These are phyloP conservation scores for Auricularia sp. DNA, from an alignment of 768 basidiomycete species.

Conservation along the genomic window DNA sequence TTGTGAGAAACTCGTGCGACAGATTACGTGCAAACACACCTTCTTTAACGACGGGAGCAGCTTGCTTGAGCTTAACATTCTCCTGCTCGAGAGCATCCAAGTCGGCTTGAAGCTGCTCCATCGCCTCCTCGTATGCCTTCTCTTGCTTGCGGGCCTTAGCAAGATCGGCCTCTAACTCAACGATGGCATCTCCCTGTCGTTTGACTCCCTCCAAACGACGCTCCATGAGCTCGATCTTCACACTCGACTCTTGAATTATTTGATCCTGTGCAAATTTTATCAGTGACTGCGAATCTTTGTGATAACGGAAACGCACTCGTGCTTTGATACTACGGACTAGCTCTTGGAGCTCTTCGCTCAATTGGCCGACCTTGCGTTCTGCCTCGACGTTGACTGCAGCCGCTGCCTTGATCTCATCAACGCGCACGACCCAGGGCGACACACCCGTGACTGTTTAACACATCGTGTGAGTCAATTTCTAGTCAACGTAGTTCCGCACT, in stretches of 20 bases:
- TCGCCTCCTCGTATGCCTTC: constrained; percentile 81
- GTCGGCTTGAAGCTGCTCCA: constrained; percentile 87
- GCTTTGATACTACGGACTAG: constrained; percentile 73
- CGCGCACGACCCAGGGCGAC: constrained; percentile 77
- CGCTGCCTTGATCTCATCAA: constrained; percentile 73
- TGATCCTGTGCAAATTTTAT: constrained; percentile 54
- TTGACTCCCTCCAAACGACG: constrained; percentile 84
- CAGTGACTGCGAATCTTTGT: background rate
- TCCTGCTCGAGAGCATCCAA: constrained; percentile 82
- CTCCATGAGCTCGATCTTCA: constrained; percentile 94
- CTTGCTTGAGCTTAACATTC: constrained; percentile 69
- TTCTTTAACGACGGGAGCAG: constrained; percentile 60
- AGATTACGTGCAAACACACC: constrained; percentile 31
- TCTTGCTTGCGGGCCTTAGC: constrained; percentile 80
- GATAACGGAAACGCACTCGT: constrained; percentile 20
- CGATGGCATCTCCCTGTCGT: constrained; percentile 78
- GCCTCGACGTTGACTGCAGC: constrained; percentile 86
- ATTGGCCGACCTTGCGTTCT: constrained; percentile 73
- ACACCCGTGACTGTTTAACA: constrained; percentile 49
- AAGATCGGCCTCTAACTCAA: constrained; percentile 72
- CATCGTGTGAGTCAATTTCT: constrained; percentile 3
- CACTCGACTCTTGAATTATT: constrained; percentile 72
- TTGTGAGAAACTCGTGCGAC: background rate
- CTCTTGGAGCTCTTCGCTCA: constrained; percentile 85
- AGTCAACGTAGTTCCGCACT: constrained; percentile 17